These are phyloP conservation scores for Serendipita vermifera DNA, from an alignment of 768 basidiomycete species.

Conservation along the genomic window DNA sequence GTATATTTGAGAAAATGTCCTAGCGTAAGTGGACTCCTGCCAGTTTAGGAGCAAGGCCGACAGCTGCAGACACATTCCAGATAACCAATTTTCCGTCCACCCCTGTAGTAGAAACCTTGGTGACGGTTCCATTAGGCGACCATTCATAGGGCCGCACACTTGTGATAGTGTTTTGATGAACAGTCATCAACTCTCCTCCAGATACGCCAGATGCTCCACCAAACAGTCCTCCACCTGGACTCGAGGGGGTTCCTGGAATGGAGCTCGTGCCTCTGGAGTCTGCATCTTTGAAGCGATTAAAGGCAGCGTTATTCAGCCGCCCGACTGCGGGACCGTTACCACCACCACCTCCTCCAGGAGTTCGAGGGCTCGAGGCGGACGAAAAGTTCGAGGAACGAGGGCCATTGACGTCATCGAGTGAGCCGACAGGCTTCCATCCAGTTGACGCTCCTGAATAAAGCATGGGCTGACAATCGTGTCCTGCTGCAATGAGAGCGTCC, in stretches of 20 bases:
- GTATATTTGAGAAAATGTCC: too few species aligned
- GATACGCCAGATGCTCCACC: constrained; percentile 22
- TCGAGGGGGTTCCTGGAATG: constrained; percentile 23
- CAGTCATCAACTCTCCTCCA: constrained; percentile 54
- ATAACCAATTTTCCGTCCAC: constrained; percentile 89
- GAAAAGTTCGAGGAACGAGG: constrained; percentile 24
- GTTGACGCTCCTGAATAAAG: constrained; percentile 58
- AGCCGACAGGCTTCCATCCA: constrained; percentile 72
- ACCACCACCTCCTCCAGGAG: constrained; percentile 32
- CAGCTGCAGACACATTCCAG: constrained; percentile 60
- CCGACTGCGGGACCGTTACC: constrained; percentile 33
- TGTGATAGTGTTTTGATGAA: constrained; percentile 99
- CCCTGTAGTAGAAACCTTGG: constrained; percentile 76
- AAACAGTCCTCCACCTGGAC: background rate
- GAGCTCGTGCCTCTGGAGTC: constrained; percentile 54
- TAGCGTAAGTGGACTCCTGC: too few species aligned
- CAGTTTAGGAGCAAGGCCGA: constrained; percentile 13
- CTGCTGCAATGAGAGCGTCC: constrained; percentile 73
- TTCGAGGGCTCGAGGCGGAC: constrained; percentile 10
- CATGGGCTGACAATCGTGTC: constrained; percentile 94
- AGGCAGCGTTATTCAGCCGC: constrained; percentile 82
- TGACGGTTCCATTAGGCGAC: constrained; percentile 41
- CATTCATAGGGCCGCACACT: constrained; percentile 64
- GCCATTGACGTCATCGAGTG: constrained; percentile 68
- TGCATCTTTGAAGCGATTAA: constrained; percentile 86